Percentiles rank a stretch among this genome's conserved stretches.
phyloP scores from a whole-genome alignment of 495 filamentous ascomycete species.

The Hypoxylon lienhwacheense region DNA sequence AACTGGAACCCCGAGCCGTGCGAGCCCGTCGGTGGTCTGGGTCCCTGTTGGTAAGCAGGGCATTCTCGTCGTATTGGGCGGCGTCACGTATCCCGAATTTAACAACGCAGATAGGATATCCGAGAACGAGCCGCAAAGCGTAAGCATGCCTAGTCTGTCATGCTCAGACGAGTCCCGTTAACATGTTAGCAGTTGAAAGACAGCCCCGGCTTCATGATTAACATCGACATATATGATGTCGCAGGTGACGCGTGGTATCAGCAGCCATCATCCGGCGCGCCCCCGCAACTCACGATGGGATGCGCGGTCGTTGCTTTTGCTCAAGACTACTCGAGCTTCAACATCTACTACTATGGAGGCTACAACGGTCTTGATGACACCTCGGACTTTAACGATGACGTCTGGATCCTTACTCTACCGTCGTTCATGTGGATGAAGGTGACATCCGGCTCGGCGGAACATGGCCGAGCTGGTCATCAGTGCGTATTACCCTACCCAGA shows the following conservation, averaged over 20 bases:
- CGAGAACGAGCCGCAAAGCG: conserved; percentile 47
- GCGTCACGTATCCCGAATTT: conserved; percentile 59
- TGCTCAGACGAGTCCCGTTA: conserved; percentile 7
- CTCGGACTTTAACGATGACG: conserved; percentile 58
- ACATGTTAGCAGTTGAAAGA: conserved; percentile 38
- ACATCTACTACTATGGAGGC: conserved; percentile 78
- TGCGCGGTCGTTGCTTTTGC: conserved; percentile 68
- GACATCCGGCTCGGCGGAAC: conserved; percentile 47
- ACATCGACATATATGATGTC: conserved; percentile 71
- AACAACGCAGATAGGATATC: conserved; percentile 32
- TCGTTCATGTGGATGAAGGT: conserved; percentile 76
- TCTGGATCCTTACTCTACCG: conserved; percentile 74
- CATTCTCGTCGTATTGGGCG: conserved; percentile 66
- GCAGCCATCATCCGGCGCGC: conserved; percentile 62
- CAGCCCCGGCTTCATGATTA: conserved; percentile 64
- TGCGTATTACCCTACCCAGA: conserved; percentile 71
- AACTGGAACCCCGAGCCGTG: conserved; percentile 52
- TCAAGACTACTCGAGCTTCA: conserved; percentile 61
- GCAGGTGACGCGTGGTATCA: conserved; percentile 59
- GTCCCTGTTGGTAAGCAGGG: conserved; percentile 66
- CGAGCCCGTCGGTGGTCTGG: conserved; percentile 69
- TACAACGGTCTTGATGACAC: conserved; percentile 53
- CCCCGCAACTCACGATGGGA: conserved; percentile 58
- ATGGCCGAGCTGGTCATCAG: conserved; percentile 63
- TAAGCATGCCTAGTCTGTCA: conserved; percentile 30